These are phyloP conservation scores for Fusarium sarcochroum DNA, from an alignment of 2,329 filamentous ascomycete species.

Conservation along the genomic window DNA sequence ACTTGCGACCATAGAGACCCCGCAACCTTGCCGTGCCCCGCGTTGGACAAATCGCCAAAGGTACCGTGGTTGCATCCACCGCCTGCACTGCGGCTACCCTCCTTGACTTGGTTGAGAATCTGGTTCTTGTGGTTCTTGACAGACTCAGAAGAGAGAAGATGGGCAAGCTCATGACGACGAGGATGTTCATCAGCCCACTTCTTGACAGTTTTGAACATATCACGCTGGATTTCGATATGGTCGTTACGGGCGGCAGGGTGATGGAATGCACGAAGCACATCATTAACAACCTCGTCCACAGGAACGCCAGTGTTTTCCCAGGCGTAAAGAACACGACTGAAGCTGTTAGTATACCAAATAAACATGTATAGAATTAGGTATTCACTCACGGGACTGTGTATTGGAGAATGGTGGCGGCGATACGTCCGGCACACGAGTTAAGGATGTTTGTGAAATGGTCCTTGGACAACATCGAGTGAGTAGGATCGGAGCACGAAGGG, in stretches of 20 bases:
- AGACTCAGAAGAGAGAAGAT: slow-evolving; percentile 84
- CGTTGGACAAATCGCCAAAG: slow-evolving; percentile 58
- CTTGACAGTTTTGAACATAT: slow-evolving; percentile 90
- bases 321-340: slow-evolving; percentile 84
- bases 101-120: slow-evolving; percentile 58
- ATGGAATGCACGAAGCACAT: slow-evolving; percentile 88
- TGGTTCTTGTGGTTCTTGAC: slow-evolving; percentile 90
- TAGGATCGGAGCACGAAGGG: slow-evolving; percentile 80
- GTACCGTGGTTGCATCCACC: slow-evolving; percentile 60
- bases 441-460: slow-evolving; percentile 87
- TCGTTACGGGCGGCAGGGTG: slow-evolving; percentile 88
- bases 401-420: slow-evolving; percentile 82
- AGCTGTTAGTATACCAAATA: slow-evolving; percentile 13
- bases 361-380: too few relatives aligned
- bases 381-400: slow-evolving; percentile 82
- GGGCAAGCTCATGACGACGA: slow-evolving; percentile 77
- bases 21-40: slow-evolving; percentile 70
- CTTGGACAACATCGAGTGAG: slow-evolving; percentile 86
- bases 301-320: slow-evolving; percentile 91
- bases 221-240: slow-evolving; percentile 81
- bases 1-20: slow-evolving; percentile 74
- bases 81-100: slow-evolving; percentile 32
- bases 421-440: slow-evolving; percentile 81
- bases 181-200: slow-evolving; percentile 82
- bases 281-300: slow-evolving; percentile 85